Evolutionary conservation across 2,329 filamentous ascomycete genomes (phyloP), one percentile per base, ranked within the genome.

Genomic region (Ascochyta clinopodiicola): DNA sequence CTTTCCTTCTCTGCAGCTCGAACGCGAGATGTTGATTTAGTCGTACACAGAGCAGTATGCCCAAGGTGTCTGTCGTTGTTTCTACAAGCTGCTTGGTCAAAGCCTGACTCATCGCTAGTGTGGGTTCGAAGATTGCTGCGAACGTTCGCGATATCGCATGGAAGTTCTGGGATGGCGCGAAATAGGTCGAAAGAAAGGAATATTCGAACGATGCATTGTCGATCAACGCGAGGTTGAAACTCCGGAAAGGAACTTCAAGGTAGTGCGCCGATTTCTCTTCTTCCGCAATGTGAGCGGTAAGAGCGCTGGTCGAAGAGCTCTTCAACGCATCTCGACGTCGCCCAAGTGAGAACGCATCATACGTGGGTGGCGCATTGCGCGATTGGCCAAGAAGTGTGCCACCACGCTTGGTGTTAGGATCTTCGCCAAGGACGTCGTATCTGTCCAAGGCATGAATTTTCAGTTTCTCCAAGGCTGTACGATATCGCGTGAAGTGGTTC

Each of bases 141-240:
- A 97, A 96, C 65, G 91, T 91, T 44, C 88, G 88, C 21, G 91
- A 91, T 44, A 97, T 89, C 50, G 88, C 82, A 15, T 91, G 83
- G 67, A 90, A 91, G 8, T 88, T 88, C 29, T 92, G 81, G 10
- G 89, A 83, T 0, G 92, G 88, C 7, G 89, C 86, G 79, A 99
- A 98, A 79, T 97, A 96, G 15, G 90, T 85, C 0, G 91, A 90
- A 51, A 98, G 83, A 72, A 99, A 98, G 2, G 91, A 92, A 77
- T 98, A 99, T 75, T 99, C 96, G 31, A 93, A 90, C 2, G 90
- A 93, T 1, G 92, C 90, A 67, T 99, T 99, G 77, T 99, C 95
- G 60, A 97, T 84, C 19, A 99, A 81, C 0, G 95, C 94, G 40
- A 96, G 84, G 70, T 98, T 98, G 80, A 96, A 97, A 71, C 96